A percentile compares a stretch with the other conserved stretches of the same genome.
Evolutionary conservation across 2,329 filamentous ascomycete species (phyloP).

Genomic region (Trichoderma simmonsii): DNA sequence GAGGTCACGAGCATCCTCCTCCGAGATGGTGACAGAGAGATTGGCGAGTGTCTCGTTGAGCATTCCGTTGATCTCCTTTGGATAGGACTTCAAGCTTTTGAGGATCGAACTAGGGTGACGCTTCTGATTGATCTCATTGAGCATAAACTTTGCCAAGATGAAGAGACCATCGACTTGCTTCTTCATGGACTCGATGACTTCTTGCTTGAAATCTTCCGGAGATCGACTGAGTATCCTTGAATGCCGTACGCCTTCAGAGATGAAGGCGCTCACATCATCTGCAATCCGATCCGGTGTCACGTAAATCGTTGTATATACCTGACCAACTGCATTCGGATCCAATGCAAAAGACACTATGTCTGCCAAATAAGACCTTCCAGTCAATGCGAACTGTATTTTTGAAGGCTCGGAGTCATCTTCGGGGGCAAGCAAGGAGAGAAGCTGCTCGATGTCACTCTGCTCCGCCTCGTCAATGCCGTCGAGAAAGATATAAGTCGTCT

Average conservation of each 20-base stretch:
- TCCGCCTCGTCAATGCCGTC: slow-evolving; percentile 48
- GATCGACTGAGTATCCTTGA: slow-evolving; percentile 37
- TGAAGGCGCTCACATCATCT: slow-evolving; percentile 42
- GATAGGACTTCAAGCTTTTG: slow-evolving; percentile 43
- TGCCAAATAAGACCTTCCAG: slow-evolving; percentile 42
- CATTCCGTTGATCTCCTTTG: slow-evolving; percentile 43
- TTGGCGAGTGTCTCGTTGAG: slow-evolving; percentile 41
- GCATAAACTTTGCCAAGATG: slow-evolving; percentile 49
- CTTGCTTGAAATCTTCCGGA: slow-evolving; percentile 32
- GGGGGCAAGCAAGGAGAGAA: slow-evolving; percentile 36
- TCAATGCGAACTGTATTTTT: slow-evolving; percentile 38
- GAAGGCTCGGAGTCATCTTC: slow-evolving; percentile 23
- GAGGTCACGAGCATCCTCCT: slow-evolving; percentile 40
- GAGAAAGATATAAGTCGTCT: slow-evolving; percentile 42
- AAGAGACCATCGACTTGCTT: slow-evolving; percentile 46
- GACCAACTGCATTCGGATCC: slow-evolving; percentile 31
- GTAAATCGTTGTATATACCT: slow-evolving; percentile 39
- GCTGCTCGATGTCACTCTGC: slow-evolving; percentile 35
- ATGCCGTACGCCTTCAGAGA: slow-evolving; percentile 39
- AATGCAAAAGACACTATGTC: slow-evolving; percentile 37
- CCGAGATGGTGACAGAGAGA: slow-evolving; percentile 39
- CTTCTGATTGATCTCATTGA: slow-evolving; percentile 47
- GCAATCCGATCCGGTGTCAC: slow-evolving; percentile 43
- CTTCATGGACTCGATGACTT: slow-evolving; percentile 40
- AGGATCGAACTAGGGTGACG: slow-evolving; percentile 44